Base-by-base conservation (phyloP, 2,329 filamentous ascomycete genomes). In the Alternaria ventricosa region DNA sequence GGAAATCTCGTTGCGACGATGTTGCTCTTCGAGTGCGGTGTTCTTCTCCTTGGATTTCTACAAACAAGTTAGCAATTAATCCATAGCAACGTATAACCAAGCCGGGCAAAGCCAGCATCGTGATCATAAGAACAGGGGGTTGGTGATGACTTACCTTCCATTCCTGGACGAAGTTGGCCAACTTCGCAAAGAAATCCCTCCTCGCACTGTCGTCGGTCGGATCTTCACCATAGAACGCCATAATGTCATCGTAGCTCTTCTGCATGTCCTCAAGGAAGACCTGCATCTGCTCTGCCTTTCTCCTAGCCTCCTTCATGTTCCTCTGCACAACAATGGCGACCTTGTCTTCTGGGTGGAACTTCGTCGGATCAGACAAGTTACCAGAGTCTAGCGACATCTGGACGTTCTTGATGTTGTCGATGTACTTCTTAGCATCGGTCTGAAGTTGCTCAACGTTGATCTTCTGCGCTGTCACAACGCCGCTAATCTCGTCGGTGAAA, bases 141-240 rank as follows among this genome's bases (percentile, higher is more conserved):
- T 41, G 20, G 13, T 33, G 20, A 28, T 36, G 33, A 80, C 85
- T 71, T 76, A 89, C 87, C 84, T 95, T 97, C 92, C 96, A 99
- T 79, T 98, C 96, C 30, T 86, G 84, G 72, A 99, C 88, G 83
- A 99, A 99, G 58, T 89, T 86, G 20, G 95, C 94, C 73, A 99
- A 87, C 84, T 98, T 98, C 68, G 90, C 85, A 78, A 99, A 99
- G 87, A 99, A 99, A 72, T 97, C 94, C 66, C 96, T 88, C 61
- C 94, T 87, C n/a, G 94, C 92, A 75, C 93, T 96, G 57, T 98
- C 96, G 78, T 99, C 96, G 12, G 87, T 86, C 43, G 92, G 90
- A 76, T 99, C 96, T 83, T 99, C 96, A 69, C 96, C 96, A 78
- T 97, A 98, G 82, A 97, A 97, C 6, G 90, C 87, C 90, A 98